Base-by-base conservation (phyloP, 208 protist species). In the Trypanosoma brucei region DNA sequence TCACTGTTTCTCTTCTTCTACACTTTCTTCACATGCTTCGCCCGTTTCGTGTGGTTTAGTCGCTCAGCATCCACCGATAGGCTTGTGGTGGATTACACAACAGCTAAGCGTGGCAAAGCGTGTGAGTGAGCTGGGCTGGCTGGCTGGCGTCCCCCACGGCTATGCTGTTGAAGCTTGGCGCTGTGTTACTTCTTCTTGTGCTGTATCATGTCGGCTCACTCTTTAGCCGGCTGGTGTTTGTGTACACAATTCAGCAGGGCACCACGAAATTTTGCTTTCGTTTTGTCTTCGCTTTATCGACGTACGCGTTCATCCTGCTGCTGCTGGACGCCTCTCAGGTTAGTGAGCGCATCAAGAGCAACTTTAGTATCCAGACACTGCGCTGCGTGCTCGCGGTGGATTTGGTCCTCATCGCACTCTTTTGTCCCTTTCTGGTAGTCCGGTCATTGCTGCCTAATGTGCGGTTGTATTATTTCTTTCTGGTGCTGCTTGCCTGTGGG, bases 191-290 rank as follows among this genome's bases (percentile, higher is more conserved):
- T 3, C 61, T 73, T 59, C 14, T 66, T 39, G 0, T 42, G 2
- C 44, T 73, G 37, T 68, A 51, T n/a, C 69, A 78, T 50, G 13
- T 78, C 6, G 69, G 79, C 3, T 51, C 33, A 34, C 72, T 81
- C 22, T 68, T 79, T 36, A 70, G 76, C 51, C 72, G 66, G 42
- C 60, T 85, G 36, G 72, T 81, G 13, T 70, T 85, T 44, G 76
- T 85, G 14, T 75, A 85, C 55, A 52, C 55, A 2, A 68, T 81
- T 55, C 53, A 81, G 54, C 65, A 42, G 7, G 31, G 51, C 36
- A 38, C 38, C 14, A 73, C 69, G 13, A 62, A 68, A 1, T 69
- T 59, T 54, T 72, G 68, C 63, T 85, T 85, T 39, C 42, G 61
- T 55, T 37, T 59, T 13, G 62, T 75, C 11, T 78, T 85, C 58